Conservation (phyloP, 352 stramenopile species). For the Globisporangium cystogenes region DNA sequence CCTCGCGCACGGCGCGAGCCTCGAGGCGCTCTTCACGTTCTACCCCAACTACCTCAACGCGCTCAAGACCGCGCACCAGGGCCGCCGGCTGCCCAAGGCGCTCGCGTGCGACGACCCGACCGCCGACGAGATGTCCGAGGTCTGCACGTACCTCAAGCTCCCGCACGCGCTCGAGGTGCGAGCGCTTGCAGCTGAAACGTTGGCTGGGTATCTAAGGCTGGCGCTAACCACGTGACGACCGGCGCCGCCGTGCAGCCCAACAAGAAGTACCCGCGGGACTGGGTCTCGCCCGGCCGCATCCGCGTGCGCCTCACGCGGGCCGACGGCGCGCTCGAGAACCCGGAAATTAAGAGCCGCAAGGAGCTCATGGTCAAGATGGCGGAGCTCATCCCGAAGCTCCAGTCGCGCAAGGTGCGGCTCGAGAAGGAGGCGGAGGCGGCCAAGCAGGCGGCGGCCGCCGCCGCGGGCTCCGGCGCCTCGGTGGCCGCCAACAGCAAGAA, state of each 20-base stretch:
- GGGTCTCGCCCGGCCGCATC: slow-evolving; percentile 60
- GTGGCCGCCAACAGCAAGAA: slow-evolving; percentile 60
- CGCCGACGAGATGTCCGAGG: slow-evolving; percentile 78
- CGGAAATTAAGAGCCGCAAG: slow-evolving; percentile 53
- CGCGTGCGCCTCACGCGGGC: slow-evolving; percentile 61
- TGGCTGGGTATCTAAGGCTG: too few relatives aligned
- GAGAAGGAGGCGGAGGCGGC: slow-evolving; percentile 64
- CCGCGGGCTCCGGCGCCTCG: slow-evolving; percentile 19
- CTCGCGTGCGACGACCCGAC: slow-evolving; percentile 62
- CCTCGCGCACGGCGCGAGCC: slow-evolving; percentile 44
- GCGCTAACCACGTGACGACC: too few relatives aligned
- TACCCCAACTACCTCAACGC: slow-evolving; percentile 87
- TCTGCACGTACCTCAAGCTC: slow-evolving; percentile 77
- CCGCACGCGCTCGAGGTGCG: slow-evolving; percentile 77
- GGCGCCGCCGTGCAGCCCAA: too few relatives aligned
- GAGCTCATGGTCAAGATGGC: slow-evolving; percentile 79
- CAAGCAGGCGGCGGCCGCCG: slow-evolving; percentile 28
- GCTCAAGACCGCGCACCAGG: slow-evolving; percentile 78
- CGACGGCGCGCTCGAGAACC: slow-evolving; percentile 58
- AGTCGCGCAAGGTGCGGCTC: slow-evolving; percentile 73
- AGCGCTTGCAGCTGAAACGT: too few relatives aligned
- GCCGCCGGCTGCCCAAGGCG: slow-evolving; percentile 65
- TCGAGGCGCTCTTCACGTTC: slow-evolving; percentile 65
- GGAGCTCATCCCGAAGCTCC: slow-evolving; percentile 80
- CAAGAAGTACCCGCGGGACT: slow-evolving; percentile 84